These are phyloP conservation scores for Stereum hirsutum DNA, from an alignment of 1,284 basidiomycete genomes.

Conservation along the genomic window DNA sequence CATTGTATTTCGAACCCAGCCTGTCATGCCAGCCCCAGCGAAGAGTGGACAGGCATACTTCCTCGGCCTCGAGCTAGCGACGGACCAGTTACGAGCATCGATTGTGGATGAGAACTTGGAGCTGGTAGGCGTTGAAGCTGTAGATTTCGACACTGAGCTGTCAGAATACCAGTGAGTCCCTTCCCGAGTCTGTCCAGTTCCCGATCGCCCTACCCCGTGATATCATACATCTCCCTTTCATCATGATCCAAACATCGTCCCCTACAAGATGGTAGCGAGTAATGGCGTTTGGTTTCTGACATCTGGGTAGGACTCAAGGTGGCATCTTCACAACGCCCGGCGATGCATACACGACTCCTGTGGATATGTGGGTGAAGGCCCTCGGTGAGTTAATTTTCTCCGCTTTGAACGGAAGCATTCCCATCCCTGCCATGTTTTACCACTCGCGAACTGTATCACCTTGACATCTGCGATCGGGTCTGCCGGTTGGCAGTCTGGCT, in stretches of 20 bases:
- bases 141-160: slow-evolving; percentile 74
- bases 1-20: neutral
- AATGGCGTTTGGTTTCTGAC: slow-evolving; percentile 3
- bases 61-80: slow-evolving; percentile 71
- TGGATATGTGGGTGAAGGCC: slow-evolving; percentile 81
- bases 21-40: slow-evolving; percentile 22
- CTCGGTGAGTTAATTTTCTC: slow-evolving; percentile 55
- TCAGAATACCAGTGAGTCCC: slow-evolving; percentile 68
- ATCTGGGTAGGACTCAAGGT: slow-evolving; percentile 55
- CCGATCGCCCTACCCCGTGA: neutral
- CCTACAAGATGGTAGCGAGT: too few relatives aligned
- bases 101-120: slow-evolving; percentile 75
- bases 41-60: slow-evolving; percentile 56
- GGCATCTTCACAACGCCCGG: slow-evolving; percentile 79
- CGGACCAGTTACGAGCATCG: slow-evolving; percentile 70
- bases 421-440: neutral
- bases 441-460: slow-evolving; percentile 36
- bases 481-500: too few relatives aligned
- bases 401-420: slow-evolving; percentile 1
- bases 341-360: slow-evolving; percentile 74
- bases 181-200: slow-evolving; percentile 8
- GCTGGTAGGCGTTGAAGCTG: slow-evolving; percentile 66
- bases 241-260: too few relatives aligned
- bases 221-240: neutral
- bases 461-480: slow-evolving; percentile 6